Base-by-base conservation (phyloP, 225 moss, liverwort and hornwort genomes). In the Marchantia paleacea region DNA sequence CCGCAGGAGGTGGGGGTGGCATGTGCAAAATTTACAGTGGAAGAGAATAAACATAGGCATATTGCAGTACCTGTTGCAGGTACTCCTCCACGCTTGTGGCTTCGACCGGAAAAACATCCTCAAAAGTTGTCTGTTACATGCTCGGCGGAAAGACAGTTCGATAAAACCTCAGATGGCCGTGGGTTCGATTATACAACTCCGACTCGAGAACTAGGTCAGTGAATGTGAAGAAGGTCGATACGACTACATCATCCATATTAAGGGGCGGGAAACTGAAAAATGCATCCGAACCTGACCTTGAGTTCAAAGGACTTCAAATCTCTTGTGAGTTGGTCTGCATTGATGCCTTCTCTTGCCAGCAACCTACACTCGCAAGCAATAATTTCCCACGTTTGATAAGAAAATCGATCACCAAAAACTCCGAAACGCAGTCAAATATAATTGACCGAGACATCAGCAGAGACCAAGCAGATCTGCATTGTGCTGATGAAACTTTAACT, bases 41-140 rank as follows among this genome's bases (percentile, higher is more conserved):
- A 39, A 39, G 2, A 2, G 39, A 39, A 39, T 2, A 39, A 39
- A 39, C 39, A n/a, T n/a, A 39, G 39, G 5, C 39, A 2, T 5
- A 39, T 9, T 24, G 50, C 49, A 47, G 84, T 78, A 94, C 96
- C 87, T 97, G 97, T 83, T 97, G 97, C 75, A 97, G 73, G 51
- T 92, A 94, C 83, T 97, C 97, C 85, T 95, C 97, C 73, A 97
- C 97, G 69, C 92, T 94, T 19, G 93, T 97, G 60, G 94, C 97
- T 74, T 97, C 97, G 83, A 97, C 94, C 13, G 94, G 94, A 72
- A 97, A 97, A 55, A 97, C 97, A 92, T 97, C 97, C 82, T 97
- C 97, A 80, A 95, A 97, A 28, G 97, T 93, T 81, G 97, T 97
- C 97, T 94, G 91, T 54, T 39, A 39, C 39, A 39, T 39, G 39